Evolutionary conservation across 2,329 filamentous ascomycete genomes (phyloP).

Genomic region (Talaromyces amestolkiae): DNA sequence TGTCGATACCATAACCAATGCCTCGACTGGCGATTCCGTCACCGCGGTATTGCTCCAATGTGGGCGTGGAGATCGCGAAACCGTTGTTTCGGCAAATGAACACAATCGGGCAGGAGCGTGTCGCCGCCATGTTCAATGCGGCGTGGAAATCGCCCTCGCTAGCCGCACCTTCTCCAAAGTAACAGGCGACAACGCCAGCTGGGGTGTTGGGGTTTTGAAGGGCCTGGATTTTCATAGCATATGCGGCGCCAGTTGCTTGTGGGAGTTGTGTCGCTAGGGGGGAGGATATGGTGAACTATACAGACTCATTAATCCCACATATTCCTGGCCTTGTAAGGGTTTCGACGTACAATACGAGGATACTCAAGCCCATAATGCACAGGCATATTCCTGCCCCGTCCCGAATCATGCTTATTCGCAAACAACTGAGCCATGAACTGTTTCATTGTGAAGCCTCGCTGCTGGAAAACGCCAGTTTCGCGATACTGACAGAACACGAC

Average conservation of each 20-base stretch:
- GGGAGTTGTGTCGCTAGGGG: slow-evolving; percentile 86
- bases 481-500: slow-evolving; percentile 93
- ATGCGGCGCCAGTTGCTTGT: slow-evolving; percentile 81
- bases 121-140: slow-evolving; percentile 86
- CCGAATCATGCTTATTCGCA: slow-evolving; percentile 75
- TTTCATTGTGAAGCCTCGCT: slow-evolving; percentile 79
- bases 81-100: slow-evolving; percentile 94
- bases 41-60: slow-evolving; percentile 84
- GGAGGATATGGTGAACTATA: slow-evolving; percentile 70
- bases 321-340: no score
- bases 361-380: slow-evolving; percentile 88
- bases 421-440: slow-evolving; percentile 97
- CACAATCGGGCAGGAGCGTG: slow-evolving; percentile 78
- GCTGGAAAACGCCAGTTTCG: slow-evolving; percentile 85
- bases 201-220: slow-evolving; percentile 67
- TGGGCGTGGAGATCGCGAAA: slow-evolving; percentile 86
- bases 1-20: slow-evolving; percentile 90
- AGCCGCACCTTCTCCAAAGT: slow-evolving; percentile 87
- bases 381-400: slow-evolving; percentile 90
- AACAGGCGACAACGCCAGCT: slow-evolving; percentile 71
- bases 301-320: no score
- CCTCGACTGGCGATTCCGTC: slow-evolving; percentile 87
- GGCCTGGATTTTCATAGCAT: slow-evolving; percentile 79
- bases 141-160: slow-evolving; percentile 91
- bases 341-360: slow-evolving; percentile 63